Percentiles rank a stretch among this genome's conserved stretches.
phyloP scores from a whole-genome alignment of 768 basidiomycete genomes.

The Sistotremastrum niveocremeum region DNA sequence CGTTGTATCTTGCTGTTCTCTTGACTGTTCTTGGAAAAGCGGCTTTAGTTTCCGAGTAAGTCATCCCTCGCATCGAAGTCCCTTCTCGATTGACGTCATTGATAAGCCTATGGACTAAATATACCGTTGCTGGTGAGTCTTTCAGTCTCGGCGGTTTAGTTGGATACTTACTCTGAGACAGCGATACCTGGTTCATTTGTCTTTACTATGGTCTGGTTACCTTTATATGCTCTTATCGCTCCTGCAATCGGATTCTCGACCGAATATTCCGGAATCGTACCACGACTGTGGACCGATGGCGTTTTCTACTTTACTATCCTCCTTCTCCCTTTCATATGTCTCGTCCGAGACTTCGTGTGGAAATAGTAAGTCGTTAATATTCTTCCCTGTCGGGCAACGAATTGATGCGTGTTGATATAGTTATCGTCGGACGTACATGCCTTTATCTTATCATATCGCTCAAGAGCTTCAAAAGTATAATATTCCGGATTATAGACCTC shows the following conservation, averaged over 20 bases:
- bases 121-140: constrained; percentile 74
- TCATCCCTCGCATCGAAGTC: constrained; percentile 5
- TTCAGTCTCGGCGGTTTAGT: not conserved
- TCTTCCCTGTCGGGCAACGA: not conserved
- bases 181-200: constrained; percentile 96
- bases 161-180: constrained; percentile 14
- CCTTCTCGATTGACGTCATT: constrained; percentile 2
- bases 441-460: constrained; percentile 92
- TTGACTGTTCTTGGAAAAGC: constrained; percentile 96
- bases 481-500: constrained; percentile 88
- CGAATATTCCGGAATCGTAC: constrained; percentile 83
- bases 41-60: constrained; percentile 92
- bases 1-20: constrained; percentile 85
- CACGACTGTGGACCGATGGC: constrained; percentile 74
- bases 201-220: constrained; percentile 93
- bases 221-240: constrained; percentile 77
- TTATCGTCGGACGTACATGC: constrained; percentile 82
- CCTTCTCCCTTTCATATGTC: constrained; percentile 71
- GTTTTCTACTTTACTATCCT: constrained; percentile 87
- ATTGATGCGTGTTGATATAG: constrained; percentile 24
- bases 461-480: constrained; percentile 99
- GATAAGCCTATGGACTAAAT: constrained; percentile 94
- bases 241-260: constrained; percentile 80
- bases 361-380: constrained; percentile 85
- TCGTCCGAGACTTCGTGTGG: constrained; percentile 86